Base-by-base conservation (phyloP, 2,329 filamentous ascomycete species). In the Cladophialophora psammophila region DNA sequence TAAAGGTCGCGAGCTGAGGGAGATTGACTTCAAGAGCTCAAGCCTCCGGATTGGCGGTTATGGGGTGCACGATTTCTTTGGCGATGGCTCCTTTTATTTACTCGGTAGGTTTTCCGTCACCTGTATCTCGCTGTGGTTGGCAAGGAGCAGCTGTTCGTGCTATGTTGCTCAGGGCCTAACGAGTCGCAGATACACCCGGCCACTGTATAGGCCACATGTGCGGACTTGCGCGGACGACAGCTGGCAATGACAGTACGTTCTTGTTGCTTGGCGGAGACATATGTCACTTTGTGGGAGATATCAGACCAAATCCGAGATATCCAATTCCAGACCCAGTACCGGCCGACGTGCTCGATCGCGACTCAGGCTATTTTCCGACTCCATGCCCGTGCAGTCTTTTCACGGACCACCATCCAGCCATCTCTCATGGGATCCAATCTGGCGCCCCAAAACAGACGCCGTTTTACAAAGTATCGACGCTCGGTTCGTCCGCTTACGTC, bases 181-280 rank as follows among this genome's bases (percentile, higher is more conserved):
- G 55, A 9, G 12, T 15, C 1, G 35, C 42, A 66, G 64, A 81
- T 34, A 71, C 81, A 2, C 84, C 84, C 0, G 86, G 86, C 1
- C 69, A 71, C 58, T 79, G 81, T 0, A 74, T 83, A 10, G 83
- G 81, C 1, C 84, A 86, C 70, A 76, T 85, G 34, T 81, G 80
- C 65, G 85, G 78, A 2, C 76, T 87, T 0, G 84, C 82, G 1
- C 76, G 84, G 4, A 82, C 80, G 0, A 77, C 76, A 0, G 71
- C 72, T 0, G 75, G 83, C 9, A 72, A 82, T 71, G 77, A 57
- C 72, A 75, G 53, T 52, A 60, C 60, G 5, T 67, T 67, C 40
- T 15, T 67, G 4, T 35, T 67, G 15, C 80, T 85, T 75, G 84
- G 81, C 18, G 83, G 82, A n/a, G 84, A 86, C 71, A 76, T 78